These are phyloP conservation scores for Rhododendron vialii DNA, from an alignment of 148 eudicot species.

Conservation along the genomic window DNA sequence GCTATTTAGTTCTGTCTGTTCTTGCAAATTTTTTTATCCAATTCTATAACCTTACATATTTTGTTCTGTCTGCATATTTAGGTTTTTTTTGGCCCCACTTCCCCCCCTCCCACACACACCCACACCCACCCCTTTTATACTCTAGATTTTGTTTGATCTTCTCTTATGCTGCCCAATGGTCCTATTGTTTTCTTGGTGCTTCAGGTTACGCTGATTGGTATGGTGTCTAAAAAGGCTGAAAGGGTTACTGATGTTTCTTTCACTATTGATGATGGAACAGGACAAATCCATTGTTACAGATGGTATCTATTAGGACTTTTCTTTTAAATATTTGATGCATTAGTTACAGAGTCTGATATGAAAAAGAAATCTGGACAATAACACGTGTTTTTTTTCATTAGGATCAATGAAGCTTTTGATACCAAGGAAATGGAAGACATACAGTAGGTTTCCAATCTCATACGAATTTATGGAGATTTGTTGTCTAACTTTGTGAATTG, in stretches of 20 bases:
- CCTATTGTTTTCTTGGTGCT: not conserved
- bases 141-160: not conserved
- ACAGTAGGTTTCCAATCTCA: conserved; percentile 37
- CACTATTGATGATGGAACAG: conserved; percentile 60
- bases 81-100: no score
- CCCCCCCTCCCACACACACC: no score
- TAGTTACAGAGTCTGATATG: not conserved
- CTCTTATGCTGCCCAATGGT: not conserved
- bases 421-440: conserved; percentile 69
- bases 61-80: no score
- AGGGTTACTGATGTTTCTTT: conserved; percentile 55
- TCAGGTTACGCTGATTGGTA: conserved; percentile 60
- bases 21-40: not conserved
- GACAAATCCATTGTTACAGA: conserved; percentile 53
- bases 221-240: conserved; percentile 36
- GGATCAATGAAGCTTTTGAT: conserved; percentile 79
- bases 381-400: conserved; percentile 14
- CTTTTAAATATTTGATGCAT: not conserved
- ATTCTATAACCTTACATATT: no score
- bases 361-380: not conserved
- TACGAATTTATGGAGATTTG: not conserved
- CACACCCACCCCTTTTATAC: not conserved
- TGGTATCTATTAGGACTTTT: conserved; percentile 32
- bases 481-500: not conserved
- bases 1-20: not conserved